Base-by-base conservation (phyloP, 2,329 filamentous ascomycete species). In the Fusarium pilosicola region DNA sequence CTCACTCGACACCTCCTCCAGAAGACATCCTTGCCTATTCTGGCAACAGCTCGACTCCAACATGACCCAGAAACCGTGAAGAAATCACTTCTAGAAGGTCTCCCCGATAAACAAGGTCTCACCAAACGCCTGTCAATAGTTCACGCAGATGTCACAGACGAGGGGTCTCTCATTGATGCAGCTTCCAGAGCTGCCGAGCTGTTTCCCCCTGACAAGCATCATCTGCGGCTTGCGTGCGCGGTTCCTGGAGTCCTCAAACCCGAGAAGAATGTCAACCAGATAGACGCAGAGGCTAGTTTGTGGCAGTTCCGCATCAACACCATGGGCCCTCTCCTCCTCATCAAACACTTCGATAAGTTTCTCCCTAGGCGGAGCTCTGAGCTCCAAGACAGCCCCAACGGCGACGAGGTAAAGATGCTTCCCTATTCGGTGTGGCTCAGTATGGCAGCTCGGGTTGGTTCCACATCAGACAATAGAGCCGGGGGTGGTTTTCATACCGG, bases 401-500 rank as follows among this genome's bases (percentile, higher is more conserved):
- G 42, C 4, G 79, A 78, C 44, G 44, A 62, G 10, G 39, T 76
- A 9, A 69, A 83, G 1, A 84, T 92, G 6, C 85, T 87, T 0
- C 64, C 75, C 1, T 85, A 88, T 62, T 90, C 93, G 0, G 88
- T 91, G 5, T 93, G 92, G 86, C 87, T 92, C n/a, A 89, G 89
- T 78, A 93, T 95, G 90, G 92, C 92, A 11, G 94, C 94, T 5
- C 89, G 94, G 48, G 92, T 97, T 0, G 94, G 94, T 15, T 92
- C 89, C 38, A 92, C 92, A 28, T 84, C 87, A 2, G 93, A 96
- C 76, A 96, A 97, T 77, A 79, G 83, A 5, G 85, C 91, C 0
- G 94, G 94, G 6, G 94, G 94, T 96, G 94, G 94, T 97, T 94
- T 81, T 90, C 88, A 63, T 96, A 96, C 81, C 90, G 94, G 20